A percentile compares a stretch with the other conserved stretches of the same genome.
These are phyloP conservation scores for Fomitiporia mediterranea DNA, from an alignment of 1,284 basidiomycete genomes.

Conservation along the genomic window DNA sequence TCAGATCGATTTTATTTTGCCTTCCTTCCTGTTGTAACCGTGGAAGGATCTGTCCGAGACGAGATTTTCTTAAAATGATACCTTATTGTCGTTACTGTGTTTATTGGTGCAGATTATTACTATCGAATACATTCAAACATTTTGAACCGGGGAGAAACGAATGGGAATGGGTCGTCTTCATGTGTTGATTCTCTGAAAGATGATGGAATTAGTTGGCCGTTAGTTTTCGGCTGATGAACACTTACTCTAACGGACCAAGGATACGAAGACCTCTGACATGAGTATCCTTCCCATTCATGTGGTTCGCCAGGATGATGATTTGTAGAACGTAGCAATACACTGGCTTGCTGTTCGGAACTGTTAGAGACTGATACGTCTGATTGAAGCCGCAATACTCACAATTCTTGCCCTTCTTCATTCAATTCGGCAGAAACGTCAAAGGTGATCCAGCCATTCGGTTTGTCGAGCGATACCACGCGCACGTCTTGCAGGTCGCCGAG, in stretches of 20 bases:
- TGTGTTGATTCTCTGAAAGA: constrained; percentile 38
- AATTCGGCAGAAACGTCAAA: constrained; percentile 82
- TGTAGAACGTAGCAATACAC: constrained; percentile 89
- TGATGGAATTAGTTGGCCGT: neutral
- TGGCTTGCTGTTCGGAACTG: constrained; percentile 55
- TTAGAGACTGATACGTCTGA: neutral
- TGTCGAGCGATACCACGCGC: constrained; percentile 76
- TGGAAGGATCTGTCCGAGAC: neutral
- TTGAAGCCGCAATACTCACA: constrained; percentile 39
- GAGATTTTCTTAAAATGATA: neutral
- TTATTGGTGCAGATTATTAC: neutral
- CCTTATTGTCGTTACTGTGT: neutral
- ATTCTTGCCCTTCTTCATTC: constrained; percentile 69
- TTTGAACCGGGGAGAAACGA: constrained; percentile 59
- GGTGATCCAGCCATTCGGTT: constrained; percentile 94
- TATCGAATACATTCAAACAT: constrained; percentile 72
- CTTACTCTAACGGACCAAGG: constrained; percentile 77
- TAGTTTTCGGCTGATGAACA: neutral
- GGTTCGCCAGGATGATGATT: constrained; percentile 87
- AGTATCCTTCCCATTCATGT: constrained; percentile 98
- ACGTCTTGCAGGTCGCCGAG: constrained; percentile 91
- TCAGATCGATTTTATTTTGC: too few species aligned
- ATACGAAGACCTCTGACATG: constrained; percentile 89
- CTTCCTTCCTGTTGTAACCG: neutral
- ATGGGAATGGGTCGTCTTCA: constrained; percentile 66